Base-by-base conservation (phyloP, 768 basidiomycete species). In the Chalciporus sphaerocephalus region DNA sequence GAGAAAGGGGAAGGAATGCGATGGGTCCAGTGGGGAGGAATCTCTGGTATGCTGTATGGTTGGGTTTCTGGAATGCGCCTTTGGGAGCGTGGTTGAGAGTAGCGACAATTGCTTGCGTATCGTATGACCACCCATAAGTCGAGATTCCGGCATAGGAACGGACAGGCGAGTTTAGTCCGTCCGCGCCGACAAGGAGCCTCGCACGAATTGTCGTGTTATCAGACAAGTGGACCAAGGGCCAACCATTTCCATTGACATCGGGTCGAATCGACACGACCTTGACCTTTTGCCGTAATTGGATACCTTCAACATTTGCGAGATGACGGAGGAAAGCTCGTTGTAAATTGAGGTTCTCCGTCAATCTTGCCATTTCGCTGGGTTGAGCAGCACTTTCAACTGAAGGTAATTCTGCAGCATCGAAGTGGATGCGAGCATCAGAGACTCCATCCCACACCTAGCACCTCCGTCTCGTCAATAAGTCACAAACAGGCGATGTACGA, bases 1-100 rank as follows among this genome's bases (percentile, higher is more conserved):
- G 69, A 1, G 85, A 85, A 34, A 97, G 76, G 0, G 95, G 96
- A 17, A 98, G 76, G 71, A 96, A 98, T 0, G 94, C 94, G 34
- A 98, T 85, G 2, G 95, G 95, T 0, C 96, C 95, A 5, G 92
- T 92, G 2, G 93, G 87, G 16, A 98, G 78, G 72, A 97, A 97
- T 17, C 94, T 76, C 64, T 98, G 96, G 67, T 87, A 98, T 0
- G 92, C 94, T 0, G 83, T 89, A 6, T 79, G 81, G 57, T 90
- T 91, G 9, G 78, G 78, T 8, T 69, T 69, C 59, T 83, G 75
- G 55, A 80, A 81, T 23, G 76, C 68, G 11, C 75, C 72, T 17
- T 83, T 77, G 2, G 89, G 79, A 15, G 75, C 67, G 61, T 98
- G 90, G 36, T 73, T 64, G 55, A 99, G 75, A 0, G 92, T 96